Conservation (phyloP, 768 basidiomycete species). For the Lyophyllum atratum region DNA sequence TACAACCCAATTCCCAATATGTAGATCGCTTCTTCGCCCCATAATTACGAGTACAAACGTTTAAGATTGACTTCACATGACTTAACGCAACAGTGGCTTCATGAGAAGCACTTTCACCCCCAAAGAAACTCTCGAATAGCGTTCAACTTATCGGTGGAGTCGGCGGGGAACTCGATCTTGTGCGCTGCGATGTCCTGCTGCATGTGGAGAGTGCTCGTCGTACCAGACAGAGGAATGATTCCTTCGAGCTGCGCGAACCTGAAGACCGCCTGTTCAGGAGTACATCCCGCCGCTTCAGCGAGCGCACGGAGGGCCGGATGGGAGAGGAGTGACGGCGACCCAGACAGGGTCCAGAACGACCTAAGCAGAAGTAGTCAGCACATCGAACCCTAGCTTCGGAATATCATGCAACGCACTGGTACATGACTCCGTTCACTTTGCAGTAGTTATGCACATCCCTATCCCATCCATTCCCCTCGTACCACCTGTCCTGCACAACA, state of each 20-base stretch:
- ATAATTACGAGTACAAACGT: background rate
- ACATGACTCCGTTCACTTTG: constrained; percentile 60
- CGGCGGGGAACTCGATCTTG: constrained; percentile 18
- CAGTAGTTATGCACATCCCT: constrained; percentile 65
- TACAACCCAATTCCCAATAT: background rate
- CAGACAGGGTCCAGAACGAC: constrained; percentile 86
- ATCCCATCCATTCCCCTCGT: constrained; percentile 80
- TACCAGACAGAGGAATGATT: constrained; percentile 77
- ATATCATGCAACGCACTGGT: constrained; percentile 53
- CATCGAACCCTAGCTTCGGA: background rate
- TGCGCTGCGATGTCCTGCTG: constrained; percentile 55
- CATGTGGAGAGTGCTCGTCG: constrained; percentile 69
- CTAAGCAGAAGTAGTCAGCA: constrained; percentile 34
- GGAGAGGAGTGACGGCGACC: constrained; percentile 64
- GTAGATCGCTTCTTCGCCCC: background rate
- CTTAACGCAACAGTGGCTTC: no score
- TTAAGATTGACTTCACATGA: no score
- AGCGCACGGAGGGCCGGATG: constrained; percentile 48
- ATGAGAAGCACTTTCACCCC: constrained; percentile 9
- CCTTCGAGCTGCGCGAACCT: constrained; percentile 66
- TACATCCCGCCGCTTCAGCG: constrained; percentile 48
- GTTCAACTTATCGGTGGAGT: constrained; percentile 8
- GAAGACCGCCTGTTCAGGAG: constrained; percentile 68
- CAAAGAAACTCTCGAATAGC: constrained; percentile 17
- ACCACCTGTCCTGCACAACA: constrained; percentile 87